These are phyloP conservation scores for Aechmea fasciata DNA, from an alignment of 176 grass and related monocot genomes.

Conservation along the genomic window DNA sequence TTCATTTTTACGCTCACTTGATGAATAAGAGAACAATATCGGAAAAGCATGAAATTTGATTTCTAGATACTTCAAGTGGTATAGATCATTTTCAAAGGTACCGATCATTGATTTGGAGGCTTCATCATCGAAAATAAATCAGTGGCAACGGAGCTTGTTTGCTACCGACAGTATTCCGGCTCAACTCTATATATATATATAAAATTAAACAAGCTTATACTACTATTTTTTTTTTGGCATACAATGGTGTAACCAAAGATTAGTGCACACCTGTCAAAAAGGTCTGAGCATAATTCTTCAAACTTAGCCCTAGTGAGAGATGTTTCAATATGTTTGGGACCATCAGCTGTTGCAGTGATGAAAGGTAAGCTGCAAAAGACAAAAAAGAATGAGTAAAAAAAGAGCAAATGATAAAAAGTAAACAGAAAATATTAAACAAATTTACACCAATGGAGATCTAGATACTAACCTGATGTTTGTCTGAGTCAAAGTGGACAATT, in stretches of 20 bases:
- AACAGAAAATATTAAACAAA: not conserved
- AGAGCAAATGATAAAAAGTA: not conserved
- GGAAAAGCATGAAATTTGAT: no score
- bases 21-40: no score
- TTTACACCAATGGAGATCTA: not conserved
- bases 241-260: not conserved
- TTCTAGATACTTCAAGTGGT: no score
- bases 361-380: conserved; percentile 53
- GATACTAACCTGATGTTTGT: conserved; percentile 53
- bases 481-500: conserved; percentile 53
- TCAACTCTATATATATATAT: no score
- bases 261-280: conserved; percentile 46
- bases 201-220: not conserved
- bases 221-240: not conserved
- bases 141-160: no score
- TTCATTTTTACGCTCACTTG: no score
- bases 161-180: no score
- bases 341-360: conserved; percentile 60
- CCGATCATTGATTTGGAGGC: no score
- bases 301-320: conserved; percentile 66
- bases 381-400: conserved; percentile 4
- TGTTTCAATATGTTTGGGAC: conserved; percentile 64
- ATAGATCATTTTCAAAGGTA: no score
- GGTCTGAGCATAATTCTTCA: conserved; percentile 73
- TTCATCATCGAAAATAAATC: no score